These are phyloP conservation scores for Mucor mucedo DNA, from an alignment of 371 early-diverging fungal species.

Conservation along the genomic window DNA sequence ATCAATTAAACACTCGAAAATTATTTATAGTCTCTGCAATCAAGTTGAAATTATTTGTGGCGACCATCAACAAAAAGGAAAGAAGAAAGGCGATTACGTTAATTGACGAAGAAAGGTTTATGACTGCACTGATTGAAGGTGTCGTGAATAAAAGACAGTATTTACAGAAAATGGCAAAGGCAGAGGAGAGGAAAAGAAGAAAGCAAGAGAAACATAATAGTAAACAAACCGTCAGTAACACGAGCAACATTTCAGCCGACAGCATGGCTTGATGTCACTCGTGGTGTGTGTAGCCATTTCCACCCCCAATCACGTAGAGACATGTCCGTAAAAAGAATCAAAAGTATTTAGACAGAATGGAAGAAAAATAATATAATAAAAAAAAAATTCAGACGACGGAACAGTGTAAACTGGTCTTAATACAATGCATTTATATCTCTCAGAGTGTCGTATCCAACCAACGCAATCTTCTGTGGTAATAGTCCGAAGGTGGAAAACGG, in stretches of 20 bases:
- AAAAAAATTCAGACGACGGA: too few relatives aligned
- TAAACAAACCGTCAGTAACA: not conserved
- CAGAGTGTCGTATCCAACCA: too few relatives aligned
- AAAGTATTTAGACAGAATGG: too few relatives aligned
- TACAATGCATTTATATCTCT: too few relatives aligned
- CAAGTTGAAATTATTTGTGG: slow-evolving; percentile 44
- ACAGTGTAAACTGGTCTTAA: too few relatives aligned
- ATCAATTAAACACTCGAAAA: slow-evolving; percentile 37
- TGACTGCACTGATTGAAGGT: slow-evolving; percentile 46
- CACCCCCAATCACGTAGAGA: not conserved
- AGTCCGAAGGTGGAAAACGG: too few relatives aligned
- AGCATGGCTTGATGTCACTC: not conserved
- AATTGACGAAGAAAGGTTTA: slow-evolving; percentile 49
- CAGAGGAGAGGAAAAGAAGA: slow-evolving; percentile 12
- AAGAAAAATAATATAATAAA: too few relatives aligned
- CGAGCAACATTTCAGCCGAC: not conserved
- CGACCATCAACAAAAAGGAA: slow-evolving; percentile 37
- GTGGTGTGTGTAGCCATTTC: not conserved
- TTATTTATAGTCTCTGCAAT: slow-evolving; percentile 51
- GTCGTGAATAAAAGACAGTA: slow-evolving; percentile 37
- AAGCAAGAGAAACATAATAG: slow-evolving; percentile 2
- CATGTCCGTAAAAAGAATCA: too few relatives aligned
- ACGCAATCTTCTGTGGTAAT: too few relatives aligned
- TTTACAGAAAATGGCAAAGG: slow-evolving; percentile 13
- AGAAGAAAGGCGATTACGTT: slow-evolving; percentile 24